These are phyloP conservation scores for Populus nigra DNA, from an alignment of 345 rosid species.

Conservation along the genomic window DNA sequence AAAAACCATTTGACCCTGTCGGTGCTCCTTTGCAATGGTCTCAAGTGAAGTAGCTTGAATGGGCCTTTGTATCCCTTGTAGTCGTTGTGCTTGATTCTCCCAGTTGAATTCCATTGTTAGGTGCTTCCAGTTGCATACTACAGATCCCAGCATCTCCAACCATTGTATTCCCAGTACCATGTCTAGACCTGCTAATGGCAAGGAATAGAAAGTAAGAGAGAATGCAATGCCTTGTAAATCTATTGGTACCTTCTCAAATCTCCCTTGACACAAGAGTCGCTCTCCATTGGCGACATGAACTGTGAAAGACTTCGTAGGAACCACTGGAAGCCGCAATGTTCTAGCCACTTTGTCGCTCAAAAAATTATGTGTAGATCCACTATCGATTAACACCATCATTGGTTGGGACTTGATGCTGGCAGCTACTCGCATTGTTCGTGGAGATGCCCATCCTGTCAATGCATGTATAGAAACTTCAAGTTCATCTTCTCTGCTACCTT, in stretches of 20 bases:
- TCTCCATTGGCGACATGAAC: neutral
- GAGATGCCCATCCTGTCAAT: too few relatives aligned
- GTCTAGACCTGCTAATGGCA: neutral
- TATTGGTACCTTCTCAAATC: neutral
- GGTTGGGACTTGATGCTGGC: too few relatives aligned
- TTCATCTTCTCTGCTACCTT: too few relatives aligned
- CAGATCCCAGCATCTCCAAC: neutral
- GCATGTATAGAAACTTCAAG: too few relatives aligned
- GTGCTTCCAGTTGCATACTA: neutral
- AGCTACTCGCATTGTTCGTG: too few relatives aligned
- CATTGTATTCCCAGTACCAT: neutral
- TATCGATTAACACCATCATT: too few relatives aligned
- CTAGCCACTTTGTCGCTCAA: too few relatives aligned
- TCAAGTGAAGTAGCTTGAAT: too few relatives aligned
- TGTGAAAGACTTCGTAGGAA: too few relatives aligned
- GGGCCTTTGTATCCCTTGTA: neutral
- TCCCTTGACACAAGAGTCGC: neutral
- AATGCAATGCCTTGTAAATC: neutral
- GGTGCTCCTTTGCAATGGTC: too few relatives aligned
- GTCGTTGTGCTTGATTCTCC: neutral
- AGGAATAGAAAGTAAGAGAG: neutral
- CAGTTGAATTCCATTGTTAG: neutral
- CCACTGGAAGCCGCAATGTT: too few relatives aligned
- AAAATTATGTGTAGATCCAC: too few relatives aligned
- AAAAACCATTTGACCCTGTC: neutral